phyloP scores from a whole-genome alignment of 805 yeast genomes.

The Kluyveromyces aestuarii region DNA sequence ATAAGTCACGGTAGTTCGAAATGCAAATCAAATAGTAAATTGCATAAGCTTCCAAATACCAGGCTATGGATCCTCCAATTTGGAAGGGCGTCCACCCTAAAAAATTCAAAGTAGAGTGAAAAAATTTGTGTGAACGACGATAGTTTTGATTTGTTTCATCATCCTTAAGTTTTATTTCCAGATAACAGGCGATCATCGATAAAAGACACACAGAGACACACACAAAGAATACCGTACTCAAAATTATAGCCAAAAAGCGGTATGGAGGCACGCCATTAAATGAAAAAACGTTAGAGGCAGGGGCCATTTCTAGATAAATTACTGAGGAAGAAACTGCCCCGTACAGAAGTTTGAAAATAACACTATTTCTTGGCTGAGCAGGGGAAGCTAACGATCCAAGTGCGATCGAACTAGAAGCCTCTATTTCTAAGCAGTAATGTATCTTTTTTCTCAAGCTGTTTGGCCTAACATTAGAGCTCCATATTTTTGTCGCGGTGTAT shows the following conservation, averaged over 20 bases:
- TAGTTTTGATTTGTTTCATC: background rate
- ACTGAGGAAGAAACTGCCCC: no score
- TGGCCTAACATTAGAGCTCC: no score
- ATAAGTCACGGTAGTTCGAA: slow-evolving; percentile 55
- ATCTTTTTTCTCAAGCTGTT: no score
- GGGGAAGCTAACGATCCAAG: no score
- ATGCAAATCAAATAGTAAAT: slow-evolving; percentile 52
- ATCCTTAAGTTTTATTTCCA: slow-evolving; percentile 41
- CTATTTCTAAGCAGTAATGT: no score
- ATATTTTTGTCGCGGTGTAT: no score
- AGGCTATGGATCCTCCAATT: slow-evolving; percentile 61
- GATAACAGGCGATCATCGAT: slow-evolving; percentile 58
- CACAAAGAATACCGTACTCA: slow-evolving; percentile 50
- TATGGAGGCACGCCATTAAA: slow-evolving; percentile 37
- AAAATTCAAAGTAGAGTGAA: slow-evolving; percentile 3
- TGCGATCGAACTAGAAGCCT: no score
- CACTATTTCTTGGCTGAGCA: no score
- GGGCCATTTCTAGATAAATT: no score
- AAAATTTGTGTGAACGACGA: background rate
- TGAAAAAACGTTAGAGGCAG: no score
- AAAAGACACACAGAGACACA: slow-evolving; percentile 60
- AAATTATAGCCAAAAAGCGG: slow-evolving; percentile 71
- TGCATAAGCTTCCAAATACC: slow-evolving; percentile 61
- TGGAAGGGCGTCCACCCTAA: slow-evolving; percentile 85
- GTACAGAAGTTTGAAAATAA: no score